These are phyloP conservation scores for Gleditsia sinensis DNA, from an alignment of 306 rosid species.

Conservation along the genomic window DNA sequence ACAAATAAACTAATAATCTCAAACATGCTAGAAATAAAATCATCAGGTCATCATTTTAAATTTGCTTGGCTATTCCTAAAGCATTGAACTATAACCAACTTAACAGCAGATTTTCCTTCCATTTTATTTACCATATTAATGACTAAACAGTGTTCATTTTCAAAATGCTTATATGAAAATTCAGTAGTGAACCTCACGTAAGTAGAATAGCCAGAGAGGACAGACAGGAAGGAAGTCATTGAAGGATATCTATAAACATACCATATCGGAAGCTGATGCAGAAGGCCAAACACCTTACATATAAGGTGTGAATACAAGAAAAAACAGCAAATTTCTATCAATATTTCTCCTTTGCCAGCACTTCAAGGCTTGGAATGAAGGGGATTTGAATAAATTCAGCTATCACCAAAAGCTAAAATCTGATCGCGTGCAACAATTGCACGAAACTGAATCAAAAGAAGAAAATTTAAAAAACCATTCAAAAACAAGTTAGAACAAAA, in stretches of 20 bases:
- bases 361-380: slow-evolving; percentile 16
- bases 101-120: slow-evolving; percentile 15
- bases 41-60: slow-evolving; percentile 1
- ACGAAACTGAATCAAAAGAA: slow-evolving; percentile 63
- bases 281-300: slow-evolving; percentile 32
- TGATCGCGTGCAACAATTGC: slow-evolving; percentile 68
- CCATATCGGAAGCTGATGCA: slow-evolving; percentile 50
- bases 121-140: slow-evolving; percentile 6
- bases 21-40: slow-evolving; percentile 8
- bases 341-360: slow-evolving; percentile 32
- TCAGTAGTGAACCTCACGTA: slow-evolving; percentile 6
- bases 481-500: background rate
- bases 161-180: background rate
- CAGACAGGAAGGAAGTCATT: slow-evolving; percentile 20
- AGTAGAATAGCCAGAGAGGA: slow-evolving; percentile 23
- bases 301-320: slow-evolving; percentile 33
- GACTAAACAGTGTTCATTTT: background rate
- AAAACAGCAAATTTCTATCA: slow-evolving; percentile 34
- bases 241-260: slow-evolving; percentile 41
- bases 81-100: slow-evolving; percentile 27
- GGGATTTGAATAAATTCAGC: slow-evolving; percentile 35
- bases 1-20: background rate
- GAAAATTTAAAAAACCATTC: slow-evolving; percentile 26
- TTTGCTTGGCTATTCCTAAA: slow-evolving; percentile 1
- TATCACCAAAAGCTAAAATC: slow-evolving; percentile 54